A percentile compares a stretch with the other conserved stretches of the same genome.
Conservation (phyloP, 805 yeast species). For the Sugiyamaella marilandica region DNA sequence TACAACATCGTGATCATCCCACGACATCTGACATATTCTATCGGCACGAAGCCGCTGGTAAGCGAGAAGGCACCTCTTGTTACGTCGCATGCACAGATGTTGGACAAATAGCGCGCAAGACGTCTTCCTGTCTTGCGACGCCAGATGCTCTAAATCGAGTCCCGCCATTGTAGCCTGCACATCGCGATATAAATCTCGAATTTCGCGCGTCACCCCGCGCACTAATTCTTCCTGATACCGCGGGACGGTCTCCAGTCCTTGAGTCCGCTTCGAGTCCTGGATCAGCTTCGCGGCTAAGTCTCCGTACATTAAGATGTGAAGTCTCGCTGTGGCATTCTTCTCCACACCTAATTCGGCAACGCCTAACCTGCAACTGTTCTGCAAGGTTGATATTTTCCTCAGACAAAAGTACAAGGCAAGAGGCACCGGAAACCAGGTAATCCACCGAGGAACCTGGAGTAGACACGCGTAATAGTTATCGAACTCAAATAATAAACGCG, state of each 20-base stretch:
- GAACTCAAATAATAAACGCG: no score
- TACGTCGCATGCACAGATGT: slow-evolving; percentile 73
- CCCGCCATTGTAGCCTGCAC: slow-evolving; percentile 43
- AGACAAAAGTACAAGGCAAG: no score
- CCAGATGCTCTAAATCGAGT: slow-evolving; percentile 17
- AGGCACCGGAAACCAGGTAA: no score
- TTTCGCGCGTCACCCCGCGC: slow-evolving; percentile 66
- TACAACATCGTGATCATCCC: slow-evolving; percentile 46
- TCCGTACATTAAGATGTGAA: slow-evolving; percentile 63
- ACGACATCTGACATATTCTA: slow-evolving; percentile 59
- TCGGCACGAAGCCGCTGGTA: slow-evolving; percentile 71
- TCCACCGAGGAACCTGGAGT: no score
- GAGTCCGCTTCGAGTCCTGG: slow-evolving; percentile 77
- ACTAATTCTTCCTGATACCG: slow-evolving; percentile 68
- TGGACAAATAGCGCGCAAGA: slow-evolving; percentile 50
- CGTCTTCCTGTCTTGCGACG: slow-evolving; percentile 29
- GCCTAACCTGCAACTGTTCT: background rate
- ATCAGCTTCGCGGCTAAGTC: slow-evolving; percentile 80
- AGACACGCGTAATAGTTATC: no score
- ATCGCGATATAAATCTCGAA: slow-evolving; percentile 43
- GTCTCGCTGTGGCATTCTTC: slow-evolving; percentile 1
- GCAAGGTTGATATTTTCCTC: background rate
- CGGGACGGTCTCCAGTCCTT: slow-evolving; percentile 60
- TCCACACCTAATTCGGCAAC: background rate
- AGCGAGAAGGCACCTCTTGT: slow-evolving; percentile 84